A percentile compares a stretch with the other conserved stretches of the same genome.
phyloP scores from a whole-genome alignment of 306 rosid genomes.

The Vicia faba region DNA sequence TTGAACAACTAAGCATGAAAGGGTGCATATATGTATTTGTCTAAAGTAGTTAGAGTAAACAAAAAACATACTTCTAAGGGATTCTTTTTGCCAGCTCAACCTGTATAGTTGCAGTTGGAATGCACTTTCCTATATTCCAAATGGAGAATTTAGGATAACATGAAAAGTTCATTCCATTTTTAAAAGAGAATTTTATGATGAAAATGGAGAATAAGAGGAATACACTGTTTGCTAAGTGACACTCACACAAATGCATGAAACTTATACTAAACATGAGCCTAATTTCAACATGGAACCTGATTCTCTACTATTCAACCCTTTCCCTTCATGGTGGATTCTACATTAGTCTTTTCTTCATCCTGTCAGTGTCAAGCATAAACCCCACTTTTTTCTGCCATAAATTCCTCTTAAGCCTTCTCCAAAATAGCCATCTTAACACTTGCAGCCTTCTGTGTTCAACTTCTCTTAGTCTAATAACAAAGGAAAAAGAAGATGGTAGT shows the following conservation, averaged over 20 bases:
- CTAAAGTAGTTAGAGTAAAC: not conserved
- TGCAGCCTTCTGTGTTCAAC: conserved; percentile 5
- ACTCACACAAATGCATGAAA: conserved; percentile 10
- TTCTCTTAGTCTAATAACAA: conserved; percentile 17
- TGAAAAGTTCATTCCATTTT: conserved; percentile 22
- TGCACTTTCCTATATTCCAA: conserved; percentile 28
- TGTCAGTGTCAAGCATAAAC: conserved; percentile 31
- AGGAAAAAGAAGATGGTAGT: conserved; percentile 38
- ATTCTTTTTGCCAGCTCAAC: not conserved
- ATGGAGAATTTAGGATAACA: conserved; percentile 21
- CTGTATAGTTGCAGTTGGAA: conserved; percentile 34
- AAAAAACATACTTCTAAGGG: not conserved
- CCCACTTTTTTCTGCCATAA: conserved; percentile 36
- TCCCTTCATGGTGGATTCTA: conserved; percentile 45
- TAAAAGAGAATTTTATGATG: conserved; percentile 30
- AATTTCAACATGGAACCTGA: conserved; percentile 39
- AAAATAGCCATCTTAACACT: conserved; percentile 11
- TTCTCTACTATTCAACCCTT: conserved; percentile 36
- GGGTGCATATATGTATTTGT: not conserved
- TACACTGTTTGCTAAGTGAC: conserved; percentile 19
- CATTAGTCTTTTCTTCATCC: conserved; percentile 26
- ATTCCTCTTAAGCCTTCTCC: conserved; percentile 27
- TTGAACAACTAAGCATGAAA: not conserved
- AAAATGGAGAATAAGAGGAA: conserved; percentile 40
- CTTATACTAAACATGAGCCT: not conserved